These are phyloP conservation scores for Raffaelea ambrosiae DNA, from an alignment of 2,329 filamentous ascomycete species.

Conservation along the genomic window DNA sequence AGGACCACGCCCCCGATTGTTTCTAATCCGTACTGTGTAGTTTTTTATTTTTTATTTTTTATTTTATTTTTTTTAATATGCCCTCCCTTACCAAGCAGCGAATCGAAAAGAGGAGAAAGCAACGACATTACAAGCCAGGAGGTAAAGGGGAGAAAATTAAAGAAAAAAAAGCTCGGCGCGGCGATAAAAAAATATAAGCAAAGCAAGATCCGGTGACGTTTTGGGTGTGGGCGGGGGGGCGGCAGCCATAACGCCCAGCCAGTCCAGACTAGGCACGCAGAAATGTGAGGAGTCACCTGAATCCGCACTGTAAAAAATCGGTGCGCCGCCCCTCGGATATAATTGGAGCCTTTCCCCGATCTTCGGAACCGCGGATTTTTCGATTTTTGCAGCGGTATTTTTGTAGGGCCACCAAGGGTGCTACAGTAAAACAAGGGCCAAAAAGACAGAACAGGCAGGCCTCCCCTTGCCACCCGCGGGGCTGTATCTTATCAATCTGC, in stretches of 20 bases:
- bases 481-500: not conserved
- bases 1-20: not conserved
- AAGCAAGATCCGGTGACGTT: not conserved
- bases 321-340: constrained; percentile 1
- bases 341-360: constrained; percentile 3
- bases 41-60: constrained; percentile 1
- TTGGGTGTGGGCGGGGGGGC: not conserved
- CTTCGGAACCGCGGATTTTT: constrained; percentile 1
- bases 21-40: too few relatives aligned
- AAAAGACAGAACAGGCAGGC: not conserved
- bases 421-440: not conserved
- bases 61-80: not conserved
- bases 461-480: not conserved
- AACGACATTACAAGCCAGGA: not conserved
- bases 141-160: too few relatives aligned
- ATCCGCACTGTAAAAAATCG: constrained; percentile 2
- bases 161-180: constrained; percentile 7
- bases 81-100: constrained; percentile 1
- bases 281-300: too few relatives aligned
- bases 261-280: not conserved
- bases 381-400: too few relatives aligned
- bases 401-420: not conserved
- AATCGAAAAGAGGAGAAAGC: constrained; percentile 8
- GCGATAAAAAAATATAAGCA: too few relatives aligned
- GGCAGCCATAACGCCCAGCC: not conserved